These are phyloP conservation scores for Fusarium guadeloupense DNA, from an alignment of 2,329 filamentous ascomycete species.

Conservation along the genomic window DNA sequence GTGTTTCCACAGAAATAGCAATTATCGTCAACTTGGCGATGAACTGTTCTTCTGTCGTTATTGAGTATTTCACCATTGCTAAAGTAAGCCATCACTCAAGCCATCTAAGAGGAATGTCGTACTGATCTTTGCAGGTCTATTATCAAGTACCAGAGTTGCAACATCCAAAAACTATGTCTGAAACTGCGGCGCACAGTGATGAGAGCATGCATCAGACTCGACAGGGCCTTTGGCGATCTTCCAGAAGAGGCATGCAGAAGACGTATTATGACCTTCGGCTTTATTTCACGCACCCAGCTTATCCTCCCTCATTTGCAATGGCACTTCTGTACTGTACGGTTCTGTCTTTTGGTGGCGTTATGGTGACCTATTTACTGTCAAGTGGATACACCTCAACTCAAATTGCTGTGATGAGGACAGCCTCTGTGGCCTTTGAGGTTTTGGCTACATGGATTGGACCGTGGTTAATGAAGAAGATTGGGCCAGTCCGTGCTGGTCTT, in stretches of 20 bases:
- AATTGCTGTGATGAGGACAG: conserved; percentile 63
- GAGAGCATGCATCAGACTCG: not conserved
- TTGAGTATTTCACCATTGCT: conserved; percentile 64
- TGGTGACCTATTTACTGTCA: conserved; percentile 70
- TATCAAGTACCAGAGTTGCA: conserved; percentile 42
- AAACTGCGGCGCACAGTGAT: not conserved
- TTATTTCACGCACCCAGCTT: conserved; percentile 64
- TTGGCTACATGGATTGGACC: conserved; percentile 69
- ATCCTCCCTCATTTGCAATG: conserved; percentile 68
- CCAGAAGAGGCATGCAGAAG: conserved; percentile 21
- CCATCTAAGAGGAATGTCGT: too few relatives aligned
- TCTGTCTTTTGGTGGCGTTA: conserved; percentile 67
- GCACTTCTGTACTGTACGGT: conserved; percentile 71
- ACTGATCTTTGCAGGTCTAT: conserved; percentile 39
- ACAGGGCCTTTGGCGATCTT: not conserved
- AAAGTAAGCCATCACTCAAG: not conserved
- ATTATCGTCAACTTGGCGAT: conserved; percentile 60
- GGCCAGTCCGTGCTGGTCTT: conserved; percentile 70
- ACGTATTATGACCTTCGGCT: conserved; percentile 38
- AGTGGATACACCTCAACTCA: conserved; percentile 60
- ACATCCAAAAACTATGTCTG: conserved; percentile 25
- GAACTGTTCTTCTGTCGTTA: conserved; percentile 57
- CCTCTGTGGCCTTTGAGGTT: conserved; percentile 65
- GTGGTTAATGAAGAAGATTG: conserved; percentile 62
- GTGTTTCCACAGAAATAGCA: conserved; percentile 57